Base-by-base conservation (phyloP, 2,329 filamentous ascomycete genomes). In the Juglanconis juglandina region DNA sequence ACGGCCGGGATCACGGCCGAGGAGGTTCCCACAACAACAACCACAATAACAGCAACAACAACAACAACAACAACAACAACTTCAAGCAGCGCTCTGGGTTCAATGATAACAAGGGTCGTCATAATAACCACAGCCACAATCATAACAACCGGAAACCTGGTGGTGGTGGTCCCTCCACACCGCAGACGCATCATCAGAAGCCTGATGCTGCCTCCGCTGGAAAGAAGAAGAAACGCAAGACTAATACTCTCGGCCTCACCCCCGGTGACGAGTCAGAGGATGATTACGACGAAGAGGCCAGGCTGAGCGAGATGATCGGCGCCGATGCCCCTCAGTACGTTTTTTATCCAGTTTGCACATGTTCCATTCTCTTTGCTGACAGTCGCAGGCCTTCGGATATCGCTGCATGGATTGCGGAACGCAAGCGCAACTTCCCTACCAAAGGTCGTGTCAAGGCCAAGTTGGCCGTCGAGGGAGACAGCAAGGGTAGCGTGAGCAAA, bases 381-480 rank as follows among this genome's bases (percentile, higher is more conserved):
- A 41, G 8, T 14, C n/a, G 14, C 33, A 86, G 82, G 60, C 78
- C 84, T 14, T 84, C 84, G 61, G 92, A 97, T 69, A 81, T 97
- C 58, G 83, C 86, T 32, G 84, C 86, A 6, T 98, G 92, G 86
- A 85, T 96, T 64, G 86, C 86, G 53, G 92, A 96, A 72, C 86
- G 94, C 61, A 89, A 83, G 70, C 88, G 86, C 65, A 87, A 88
- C 55, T 98, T 85, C 71, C 94, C 94, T 2, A 97, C 93, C 2
- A 85, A 86, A 71, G 85, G 85, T 61, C 87, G 90, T 58, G 78
- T 87, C 63, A 81, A 85, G 63, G 85, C 85, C 64, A 90, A 84
- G 73, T 83, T 85, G 64, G 80, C 81, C 66, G 76, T 75, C 60
- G 74, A 76, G 67, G 69, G 75, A 67, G 72, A 75, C 61, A 72